Evolutionary conservation across 768 basidiomycete species (phyloP).

Genomic region (Kwoniella sp.): DNA sequence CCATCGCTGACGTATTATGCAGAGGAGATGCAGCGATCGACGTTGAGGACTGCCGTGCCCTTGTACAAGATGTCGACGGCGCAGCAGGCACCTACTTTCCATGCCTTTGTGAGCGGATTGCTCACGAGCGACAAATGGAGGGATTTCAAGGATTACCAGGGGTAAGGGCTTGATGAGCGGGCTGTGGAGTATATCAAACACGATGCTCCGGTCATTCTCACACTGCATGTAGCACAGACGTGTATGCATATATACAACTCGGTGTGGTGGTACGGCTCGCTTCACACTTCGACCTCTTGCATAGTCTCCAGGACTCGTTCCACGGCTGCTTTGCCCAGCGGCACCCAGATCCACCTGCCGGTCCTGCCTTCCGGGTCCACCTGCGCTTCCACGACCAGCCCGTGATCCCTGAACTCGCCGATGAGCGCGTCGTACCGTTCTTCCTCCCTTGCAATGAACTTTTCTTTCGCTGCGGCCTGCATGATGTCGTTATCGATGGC

Average conservation of each 20-base stretch:
- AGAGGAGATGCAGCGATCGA: constrained; percentile 85
- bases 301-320: constrained; percentile 46
- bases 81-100: constrained; percentile 67
- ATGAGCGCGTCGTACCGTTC: constrained; percentile 74
- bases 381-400: constrained; percentile 60
- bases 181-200: no score
- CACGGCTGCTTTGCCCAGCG: constrained; percentile 71
- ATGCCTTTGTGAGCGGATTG: constrained; percentile 64
- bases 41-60: constrained; percentile 78
- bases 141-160: constrained; percentile 39
- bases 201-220: no score
- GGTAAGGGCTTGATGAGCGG: no score
- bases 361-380: constrained; percentile 53
- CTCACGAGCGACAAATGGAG: constrained; percentile 38
- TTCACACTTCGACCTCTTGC: constrained; percentile 37
- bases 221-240: no score
- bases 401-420: constrained; percentile 88
- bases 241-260: no score
- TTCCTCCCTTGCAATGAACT: constrained; percentile 85
- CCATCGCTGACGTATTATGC: constrained; percentile 53
- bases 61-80: constrained; percentile 68
- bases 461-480: constrained; percentile 61
- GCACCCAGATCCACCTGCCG: constrained; percentile 76
- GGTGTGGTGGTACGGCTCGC: neutral
- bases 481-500: constrained; percentile 50